Base-by-base conservation (phyloP, 495 filamentous ascomycete species). In the Annulohypoxylon stygium region DNA sequence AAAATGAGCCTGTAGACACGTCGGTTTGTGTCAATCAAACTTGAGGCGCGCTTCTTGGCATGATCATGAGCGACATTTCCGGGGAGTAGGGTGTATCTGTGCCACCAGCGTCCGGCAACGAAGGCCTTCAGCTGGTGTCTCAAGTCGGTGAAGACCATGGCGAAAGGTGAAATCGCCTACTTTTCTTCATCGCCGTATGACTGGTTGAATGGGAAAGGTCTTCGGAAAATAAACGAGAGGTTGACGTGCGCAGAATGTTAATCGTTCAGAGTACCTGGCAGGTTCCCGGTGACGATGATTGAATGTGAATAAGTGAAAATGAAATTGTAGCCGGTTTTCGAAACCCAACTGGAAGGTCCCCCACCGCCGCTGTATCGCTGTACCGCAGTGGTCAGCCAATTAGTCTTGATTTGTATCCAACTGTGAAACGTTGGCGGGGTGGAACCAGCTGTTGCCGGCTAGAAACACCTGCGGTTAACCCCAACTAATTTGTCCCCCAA, bases 51-150 rank as follows among this genome's bases (percentile, higher is more conserved):
- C 67, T 45, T 62, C 14, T 37, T 63, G n/a, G 37, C 36, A n/a
- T 61, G 33, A 9, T 4, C 9, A 3, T 53, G 61, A 7, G 64
- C 7, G 33, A 57, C 50, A 53, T 65, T 62, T 51, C 61, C 71
- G 37, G 73, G 68, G 8, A 81, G 67, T 2, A 58, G 71, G 20
- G 67, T 80, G 64, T 81, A 81, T 47, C 58, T 59, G 66, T 77
- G 67, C 14, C 41, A 69, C 14, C 41, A 26, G 36, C 61, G 61
- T 36, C 70, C 39, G 45, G 67, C 54, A 45, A 71, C 53, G 8
- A 71, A 71, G 60, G 65, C 65, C 53, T 23, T 65, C 37, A 76
- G 53, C 47, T 60, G 64, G 60, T 63, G 72, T 68, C 34, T 75
- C 67, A 75, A 64, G 72, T 71, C 60, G 67, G 72, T 54, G 64